These are phyloP conservation scores for Aspergillus thermomutatus DNA, from an alignment of 2,329 filamentous ascomycete genomes.

Conservation along the genomic window DNA sequence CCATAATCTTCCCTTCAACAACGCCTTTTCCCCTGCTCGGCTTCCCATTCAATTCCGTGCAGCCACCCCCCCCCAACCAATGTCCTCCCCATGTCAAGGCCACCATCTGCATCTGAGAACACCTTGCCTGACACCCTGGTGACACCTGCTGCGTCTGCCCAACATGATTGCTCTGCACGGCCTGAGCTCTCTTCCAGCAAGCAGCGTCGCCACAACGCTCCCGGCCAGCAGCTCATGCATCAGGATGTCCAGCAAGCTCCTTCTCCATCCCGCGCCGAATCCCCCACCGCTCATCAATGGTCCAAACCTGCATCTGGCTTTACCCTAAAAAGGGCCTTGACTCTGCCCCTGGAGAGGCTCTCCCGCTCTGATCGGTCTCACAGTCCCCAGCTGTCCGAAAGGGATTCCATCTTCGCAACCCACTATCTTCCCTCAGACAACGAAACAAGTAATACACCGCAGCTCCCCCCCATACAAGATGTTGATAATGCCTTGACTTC, in stretches of 20 bases:
- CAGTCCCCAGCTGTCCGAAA: constrained; percentile 56
- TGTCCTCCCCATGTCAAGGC: constrained; percentile 52
- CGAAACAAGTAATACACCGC: constrained; percentile 38
- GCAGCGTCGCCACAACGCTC: constrained; percentile 33
- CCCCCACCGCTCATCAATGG: constrained; percentile 36
- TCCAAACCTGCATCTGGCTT: constrained; percentile 25
- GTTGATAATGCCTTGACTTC: constrained; percentile 29
- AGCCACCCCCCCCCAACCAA: constrained; percentile 39
- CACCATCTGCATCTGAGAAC: constrained; percentile 42
- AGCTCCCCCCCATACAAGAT: constrained; percentile 30
- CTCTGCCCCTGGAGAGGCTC: constrained; percentile 27
- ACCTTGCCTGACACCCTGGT: constrained; percentile 42
- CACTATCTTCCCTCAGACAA: constrained; percentile 55
- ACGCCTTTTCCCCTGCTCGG: constrained; percentile 12
- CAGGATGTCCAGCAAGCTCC: constrained; percentile 27
- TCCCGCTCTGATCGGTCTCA: constrained; percentile 25
- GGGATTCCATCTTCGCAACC: constrained; percentile 63
- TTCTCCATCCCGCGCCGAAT: constrained; percentile 34
- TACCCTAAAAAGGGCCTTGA: constrained; percentile 36
- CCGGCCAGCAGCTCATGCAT: constrained; percentile 25
- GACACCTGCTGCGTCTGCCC: constrained; percentile 42
- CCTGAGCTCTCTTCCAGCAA: constrained; percentile 25
- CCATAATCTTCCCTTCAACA: constrained; percentile 13
- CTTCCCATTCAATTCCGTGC: constrained; percentile 16
- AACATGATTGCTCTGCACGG: constrained; percentile 35